These are phyloP conservation scores for Phyllosticta paracitricarpa DNA, from an alignment of 2,329 filamentous ascomycete genomes.

Conservation along the genomic window DNA sequence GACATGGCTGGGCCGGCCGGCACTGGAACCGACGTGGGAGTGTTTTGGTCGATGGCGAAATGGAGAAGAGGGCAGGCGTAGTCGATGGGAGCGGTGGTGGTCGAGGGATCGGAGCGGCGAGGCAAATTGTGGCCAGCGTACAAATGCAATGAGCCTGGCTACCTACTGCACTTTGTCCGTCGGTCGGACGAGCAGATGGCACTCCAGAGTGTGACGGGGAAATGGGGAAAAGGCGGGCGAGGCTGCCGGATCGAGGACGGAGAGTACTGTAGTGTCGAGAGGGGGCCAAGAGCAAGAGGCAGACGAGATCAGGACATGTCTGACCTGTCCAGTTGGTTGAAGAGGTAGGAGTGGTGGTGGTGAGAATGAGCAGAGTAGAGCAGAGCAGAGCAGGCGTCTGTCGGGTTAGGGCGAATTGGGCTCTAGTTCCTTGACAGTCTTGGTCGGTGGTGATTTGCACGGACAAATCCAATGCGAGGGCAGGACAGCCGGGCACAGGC, in stretches of 20 bases:
- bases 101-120: not conserved
- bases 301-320: slow-evolving; percentile 3
- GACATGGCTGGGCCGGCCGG: slow-evolving; percentile 24
- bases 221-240: slow-evolving; percentile 10
- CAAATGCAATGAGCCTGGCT: not conserved
- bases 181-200: too few relatives aligned
- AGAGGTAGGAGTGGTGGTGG: not conserved
- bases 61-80: not conserved
- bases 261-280: not conserved
- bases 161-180: not conserved
- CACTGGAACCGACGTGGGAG: slow-evolving; percentile 4
- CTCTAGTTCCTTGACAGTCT: too few relatives aligned
- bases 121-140: not conserved
- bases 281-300: not conserved
- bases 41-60: not conserved
- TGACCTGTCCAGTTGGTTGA: too few relatives aligned
- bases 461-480: not conserved
- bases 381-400: slow-evolving; percentile 4
- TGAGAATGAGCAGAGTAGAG: slow-evolving; percentile 1
- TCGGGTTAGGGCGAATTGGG: too few relatives aligned
- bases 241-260: slow-evolving; percentile 5
- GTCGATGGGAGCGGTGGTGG: not conserved
- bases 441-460: slow-evolving; percentile 3
- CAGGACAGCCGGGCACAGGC: not conserved
- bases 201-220: not conserved